A percentile compares a stretch with the other conserved stretches of the same genome.
phyloP scores from a whole-genome alignment of 257 asterid species.

The Plantago elongata region DNA sequence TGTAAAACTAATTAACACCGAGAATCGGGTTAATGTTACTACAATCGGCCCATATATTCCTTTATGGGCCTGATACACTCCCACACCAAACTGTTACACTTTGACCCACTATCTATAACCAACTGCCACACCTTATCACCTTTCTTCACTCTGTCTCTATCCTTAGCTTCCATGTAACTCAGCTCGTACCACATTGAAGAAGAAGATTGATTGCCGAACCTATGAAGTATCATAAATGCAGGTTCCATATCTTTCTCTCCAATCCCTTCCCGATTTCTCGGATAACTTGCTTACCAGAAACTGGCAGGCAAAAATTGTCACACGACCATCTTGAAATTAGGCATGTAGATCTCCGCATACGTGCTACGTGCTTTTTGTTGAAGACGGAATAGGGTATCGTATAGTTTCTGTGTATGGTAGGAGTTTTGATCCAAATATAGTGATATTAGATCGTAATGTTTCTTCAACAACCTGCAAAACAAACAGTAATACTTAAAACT shows the following conservation, averaged over 20 bases:
- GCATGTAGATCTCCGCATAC: constrained; percentile 46
- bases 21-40: constrained; percentile 35
- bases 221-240: constrained; percentile 56
- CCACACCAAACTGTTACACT: constrained; percentile 58
- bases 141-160: constrained; percentile 46
- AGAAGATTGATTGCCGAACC: constrained; percentile 68
- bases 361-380: constrained; percentile 35
- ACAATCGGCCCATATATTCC: constrained; percentile 74
- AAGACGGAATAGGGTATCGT: constrained; percentile 30
- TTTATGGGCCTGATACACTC: constrained; percentile 51
- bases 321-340: constrained; percentile 57
- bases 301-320: constrained; percentile 84
- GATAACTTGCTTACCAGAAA: constrained; percentile 60
- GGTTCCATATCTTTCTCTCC: constrained; percentile 50
- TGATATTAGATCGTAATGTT: constrained; percentile 52
- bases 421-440: constrained; percentile 46
- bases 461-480: constrained; percentile 56
- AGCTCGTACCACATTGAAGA: constrained; percentile 80
- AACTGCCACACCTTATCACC: constrained; percentile 70
- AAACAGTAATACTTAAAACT: too few species aligned
- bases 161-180: constrained; percentile 57
- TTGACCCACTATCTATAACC: constrained; percentile 84
- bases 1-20: neutral
- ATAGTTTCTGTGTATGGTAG: constrained; percentile 51
- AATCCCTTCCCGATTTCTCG: constrained; percentile 53